Conservation (phyloP, 352 stramenopile genomes). For the Pythium biforme region DNA sequence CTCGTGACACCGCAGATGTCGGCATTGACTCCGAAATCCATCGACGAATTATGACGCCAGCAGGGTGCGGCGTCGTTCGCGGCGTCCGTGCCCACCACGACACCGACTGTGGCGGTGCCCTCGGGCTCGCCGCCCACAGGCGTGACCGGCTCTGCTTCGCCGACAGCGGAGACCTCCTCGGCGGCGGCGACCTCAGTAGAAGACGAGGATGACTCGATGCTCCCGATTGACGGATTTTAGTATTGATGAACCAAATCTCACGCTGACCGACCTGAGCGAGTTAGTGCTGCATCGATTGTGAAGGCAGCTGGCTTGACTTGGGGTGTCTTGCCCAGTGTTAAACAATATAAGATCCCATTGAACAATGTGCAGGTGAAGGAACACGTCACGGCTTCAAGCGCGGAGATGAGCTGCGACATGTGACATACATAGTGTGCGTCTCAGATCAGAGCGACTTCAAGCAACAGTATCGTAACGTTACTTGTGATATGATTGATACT, state of each 20-base stretch:
- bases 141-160: neutral
- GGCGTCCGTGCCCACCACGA: conserved; percentile 26
- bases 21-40: conserved; percentile 22
- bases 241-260: too few relatives aligned
- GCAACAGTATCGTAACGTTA: too few relatives aligned
- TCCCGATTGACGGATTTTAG: conserved; percentile 24
- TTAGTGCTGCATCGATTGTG: too few relatives aligned
- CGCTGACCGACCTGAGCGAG: too few relatives aligned
- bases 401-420: neutral
- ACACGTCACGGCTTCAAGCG: too few relatives aligned
- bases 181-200: neutral
- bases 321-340: too few relatives aligned
- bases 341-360: too few relatives aligned
- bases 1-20: conserved; percentile 24
- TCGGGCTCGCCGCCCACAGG: neutral
- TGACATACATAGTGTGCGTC: too few relatives aligned
- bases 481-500: too few relatives aligned
- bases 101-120: neutral
- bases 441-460: too few relatives aligned
- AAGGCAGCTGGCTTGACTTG: too few relatives aligned
- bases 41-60: conserved; percentile 32
- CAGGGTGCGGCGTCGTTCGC: conserved; percentile 25
- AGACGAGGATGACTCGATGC: conserved; percentile 19
- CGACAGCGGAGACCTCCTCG: neutral
- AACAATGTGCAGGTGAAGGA: too few relatives aligned